Base-by-base conservation (phyloP, 1,139 yeast species). In the Suhomyces terraborum region DNA sequence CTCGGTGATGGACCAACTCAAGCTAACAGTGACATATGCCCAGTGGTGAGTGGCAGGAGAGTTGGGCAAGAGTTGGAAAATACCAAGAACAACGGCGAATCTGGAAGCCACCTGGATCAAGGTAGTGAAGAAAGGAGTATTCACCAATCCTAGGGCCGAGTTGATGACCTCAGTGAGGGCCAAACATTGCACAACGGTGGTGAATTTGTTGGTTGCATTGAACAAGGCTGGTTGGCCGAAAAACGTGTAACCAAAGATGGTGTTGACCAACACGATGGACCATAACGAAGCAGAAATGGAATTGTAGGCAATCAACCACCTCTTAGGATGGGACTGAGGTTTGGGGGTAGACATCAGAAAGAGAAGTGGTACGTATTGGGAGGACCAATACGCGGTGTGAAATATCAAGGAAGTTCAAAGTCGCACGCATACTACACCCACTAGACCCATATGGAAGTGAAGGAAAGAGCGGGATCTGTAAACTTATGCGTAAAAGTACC, bases 1-100 rank as follows among this genome's bases (percentile, higher is more conserved):
- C 64, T 93, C 99, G 24, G 98, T 88, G 43, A 87, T 59, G 14
- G 93, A 80, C 99, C 99, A 93, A 14, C 97, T 93, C 40, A 82
- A 57, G 34, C 82, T 74, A 62, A 93, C 77, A 2, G 94, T 71
- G 33, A 79, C 62, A 58, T 82, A 84, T 34, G 79, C 71, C 77
- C 82, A 79, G 42, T 81, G 79, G 50, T 52, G 58, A 54, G 75
- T 81, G 25, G 80, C 89, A 48, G 77, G 84, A 24, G 85, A 76
- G 17, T 77, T 60, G 9, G 98, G 97, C 53, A 89, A 73, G 13
- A 75, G 61, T 46, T 79, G 80, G 66, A 88, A 81, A 40, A 93
- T 77, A 10, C 98, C 97, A 72, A 88, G 75, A 13, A 88, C 96
- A 35, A 93, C 77, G 49, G 91, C 67, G 43, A 91, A 67, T 47